These are phyloP conservation scores for Solanum infundibuliforme DNA, from an alignment of 257 asterid species.

Conservation along the genomic window DNA sequence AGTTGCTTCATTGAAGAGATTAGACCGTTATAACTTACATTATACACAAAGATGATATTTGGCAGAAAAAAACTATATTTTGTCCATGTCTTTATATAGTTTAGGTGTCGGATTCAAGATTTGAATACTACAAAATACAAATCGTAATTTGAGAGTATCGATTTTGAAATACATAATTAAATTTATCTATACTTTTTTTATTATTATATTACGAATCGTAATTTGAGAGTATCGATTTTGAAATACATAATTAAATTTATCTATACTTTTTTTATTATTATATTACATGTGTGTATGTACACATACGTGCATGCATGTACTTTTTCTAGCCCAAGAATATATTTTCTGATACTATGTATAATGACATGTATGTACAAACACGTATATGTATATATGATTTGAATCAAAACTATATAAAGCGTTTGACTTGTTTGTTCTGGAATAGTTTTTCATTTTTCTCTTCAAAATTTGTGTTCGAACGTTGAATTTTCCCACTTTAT, in stretches of 20 bases:
- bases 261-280: too few relatives aligned
- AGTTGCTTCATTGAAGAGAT: background rate
- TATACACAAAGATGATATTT: background rate
- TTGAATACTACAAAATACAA: background rate
- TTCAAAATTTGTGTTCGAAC: background rate
- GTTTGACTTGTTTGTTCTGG: background rate
- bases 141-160: background rate
- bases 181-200: background rate
- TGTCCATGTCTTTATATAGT: background rate
- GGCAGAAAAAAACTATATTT: background rate
- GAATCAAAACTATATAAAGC: background rate
- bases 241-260: background rate
- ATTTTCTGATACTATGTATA: background rate
- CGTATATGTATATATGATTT: background rate
- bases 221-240: background rate
- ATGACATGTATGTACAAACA: background rate
- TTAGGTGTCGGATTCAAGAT: background rate
- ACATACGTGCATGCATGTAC: background rate
- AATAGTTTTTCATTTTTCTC: background rate
- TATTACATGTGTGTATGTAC: background rate
- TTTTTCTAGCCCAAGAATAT: background rate
- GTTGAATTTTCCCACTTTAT: background rate
- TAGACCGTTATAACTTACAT: background rate
- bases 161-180: background rate
- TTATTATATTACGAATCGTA: too few relatives aligned